phyloP scores from a whole-genome alignment of 1,139 yeast species.

The Protomyces inundatus region DNA sequence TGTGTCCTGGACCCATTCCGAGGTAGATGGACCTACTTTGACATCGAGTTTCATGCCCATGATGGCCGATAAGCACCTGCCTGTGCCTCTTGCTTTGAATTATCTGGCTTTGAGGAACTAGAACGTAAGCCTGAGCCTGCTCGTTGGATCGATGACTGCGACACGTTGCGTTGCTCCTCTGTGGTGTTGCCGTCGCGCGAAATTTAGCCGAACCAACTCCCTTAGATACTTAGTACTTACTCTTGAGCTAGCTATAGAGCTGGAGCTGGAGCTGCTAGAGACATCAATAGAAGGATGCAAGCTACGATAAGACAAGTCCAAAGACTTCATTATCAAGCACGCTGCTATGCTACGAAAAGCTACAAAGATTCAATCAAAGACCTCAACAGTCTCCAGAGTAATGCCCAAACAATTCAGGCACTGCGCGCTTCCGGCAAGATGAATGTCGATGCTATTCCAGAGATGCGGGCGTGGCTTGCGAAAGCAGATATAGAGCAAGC shows the following conservation, averaged over 20 bases:
- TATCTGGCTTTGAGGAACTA: too few relatives aligned
- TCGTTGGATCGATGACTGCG: too few relatives aligned
- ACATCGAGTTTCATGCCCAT: conserved; percentile 26
- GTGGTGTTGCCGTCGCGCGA: neutral
- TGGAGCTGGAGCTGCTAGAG: neutral
- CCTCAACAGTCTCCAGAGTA: conserved; percentile 82
- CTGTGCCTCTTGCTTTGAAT: too few relatives aligned
- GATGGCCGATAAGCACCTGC: neutral
- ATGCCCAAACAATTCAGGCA: conserved; percentile 83
- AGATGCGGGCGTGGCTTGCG: conserved; percentile 86
- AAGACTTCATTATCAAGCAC: neutral
- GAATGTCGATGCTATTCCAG: conserved; percentile 69
- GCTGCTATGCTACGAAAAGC: neutral
- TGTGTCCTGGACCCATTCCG: neutral
- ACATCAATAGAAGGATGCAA: neutral
- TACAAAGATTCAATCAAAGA: conserved; percentile 70
- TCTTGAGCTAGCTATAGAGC: too few relatives aligned
- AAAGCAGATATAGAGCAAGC: conserved; percentile 68
- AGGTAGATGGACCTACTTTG: neutral
- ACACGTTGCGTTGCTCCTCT: too few relatives aligned
- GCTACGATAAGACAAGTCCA: too few relatives aligned
- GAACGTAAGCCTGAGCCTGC: too few relatives aligned
- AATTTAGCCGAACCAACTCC: neutral
- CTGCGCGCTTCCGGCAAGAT: conserved; percentile 66
- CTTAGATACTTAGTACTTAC: too few relatives aligned